Base-by-base conservation (phyloP, 108 stramenopile genomes). In the Epithemia pelagica region DNA sequence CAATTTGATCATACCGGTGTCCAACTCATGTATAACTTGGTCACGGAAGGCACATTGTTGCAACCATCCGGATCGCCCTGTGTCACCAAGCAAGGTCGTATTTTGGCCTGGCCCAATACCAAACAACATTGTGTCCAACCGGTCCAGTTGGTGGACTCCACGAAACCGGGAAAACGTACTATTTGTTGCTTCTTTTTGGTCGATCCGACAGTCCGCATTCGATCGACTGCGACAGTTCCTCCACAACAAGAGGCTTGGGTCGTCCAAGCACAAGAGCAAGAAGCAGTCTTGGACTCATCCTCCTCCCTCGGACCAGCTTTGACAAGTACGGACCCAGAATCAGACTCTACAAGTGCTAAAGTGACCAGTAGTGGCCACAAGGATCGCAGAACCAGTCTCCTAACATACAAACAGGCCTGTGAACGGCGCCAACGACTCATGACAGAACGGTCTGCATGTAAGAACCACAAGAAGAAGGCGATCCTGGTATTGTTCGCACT, bases 91-190 rank as follows among this genome's bases (percentile, higher is more conserved):
- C 8, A n/a, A 26, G 61, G 61, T 3, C 61, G 61, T n/a, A 29
- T 61, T 5, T 31, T 61, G 61, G 61, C 61, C 21, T 61, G 61
- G 61, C 61, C 61, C 61, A 61, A 61, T 31, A 61, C 61, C 24
- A n/a, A 26, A 26, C 61, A 61, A 31, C 61, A 61, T 29, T 21
- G 61, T 28, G 27, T 61, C n/a, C 24, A 7, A 7, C 61, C 61
- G 7, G 61, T 61, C 7, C 29, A 31, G n/a, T 26, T 61, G 29
- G 30, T 29, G 8, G 61, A 61, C 28, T 2, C 5, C 28, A n/a
- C 27, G 7, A 3, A 61, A 21, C 21, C 20, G n/a, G 61, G 61
- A 28, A 61, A 61, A 31, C 61, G 61, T 2, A 28, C 30, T 27
- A 61, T 61, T n/a, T 28, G 28, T 31, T 61, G 61, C 61, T 61